These are phyloP conservation scores for Dactylella cylindrospora DNA, from an alignment of 2,329 filamentous ascomycete genomes.

Conservation along the genomic window DNA sequence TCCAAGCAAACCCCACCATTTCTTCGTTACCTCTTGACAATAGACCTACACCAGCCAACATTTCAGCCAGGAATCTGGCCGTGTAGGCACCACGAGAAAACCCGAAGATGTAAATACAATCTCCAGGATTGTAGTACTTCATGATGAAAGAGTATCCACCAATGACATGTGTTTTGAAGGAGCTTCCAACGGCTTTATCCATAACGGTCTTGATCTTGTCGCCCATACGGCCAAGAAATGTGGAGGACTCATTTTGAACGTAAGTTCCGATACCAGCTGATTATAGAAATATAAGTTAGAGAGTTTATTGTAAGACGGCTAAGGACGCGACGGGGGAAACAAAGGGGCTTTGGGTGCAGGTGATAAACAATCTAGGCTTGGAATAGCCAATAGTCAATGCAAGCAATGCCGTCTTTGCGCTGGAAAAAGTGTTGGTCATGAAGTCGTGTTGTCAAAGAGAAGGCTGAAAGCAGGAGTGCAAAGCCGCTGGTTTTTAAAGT, in stretches of 20 bases:
- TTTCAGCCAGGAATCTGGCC: conserved; percentile 59
- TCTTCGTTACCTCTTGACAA: conserved; percentile 60
- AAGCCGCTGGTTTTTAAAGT: neutral
- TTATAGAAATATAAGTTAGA: conserved; percentile 2
- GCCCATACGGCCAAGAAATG: conserved; percentile 53
- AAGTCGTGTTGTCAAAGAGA: conserved; percentile 4
- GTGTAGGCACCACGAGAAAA: conserved; percentile 60
- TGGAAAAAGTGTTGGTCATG: conserved; percentile 9
- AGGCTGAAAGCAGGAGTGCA: neutral
- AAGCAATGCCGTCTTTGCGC: neutral
- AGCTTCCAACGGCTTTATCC: conserved; percentile 55
- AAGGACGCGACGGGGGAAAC: neutral
- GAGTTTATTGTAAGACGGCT: neutral
- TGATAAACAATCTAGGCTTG: too few species aligned
- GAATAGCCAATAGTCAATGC: neutral
- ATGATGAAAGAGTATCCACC: conserved; percentile 61
- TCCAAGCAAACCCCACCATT: conserved; percentile 59
- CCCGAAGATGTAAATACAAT: conserved; percentile 60
- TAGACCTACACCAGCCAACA: conserved; percentile 58
- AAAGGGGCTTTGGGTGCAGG: neutral
- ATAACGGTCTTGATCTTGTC: conserved; percentile 53
- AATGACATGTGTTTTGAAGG: conserved; percentile 59
- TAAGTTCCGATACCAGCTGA: conserved; percentile 58
- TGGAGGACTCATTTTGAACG: conserved; percentile 54
- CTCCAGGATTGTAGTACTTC: conserved; percentile 57